phyloP scores from a whole-genome alignment of 176 grass and related monocot species.

The Hyparrhenia diplandra region DNA sequence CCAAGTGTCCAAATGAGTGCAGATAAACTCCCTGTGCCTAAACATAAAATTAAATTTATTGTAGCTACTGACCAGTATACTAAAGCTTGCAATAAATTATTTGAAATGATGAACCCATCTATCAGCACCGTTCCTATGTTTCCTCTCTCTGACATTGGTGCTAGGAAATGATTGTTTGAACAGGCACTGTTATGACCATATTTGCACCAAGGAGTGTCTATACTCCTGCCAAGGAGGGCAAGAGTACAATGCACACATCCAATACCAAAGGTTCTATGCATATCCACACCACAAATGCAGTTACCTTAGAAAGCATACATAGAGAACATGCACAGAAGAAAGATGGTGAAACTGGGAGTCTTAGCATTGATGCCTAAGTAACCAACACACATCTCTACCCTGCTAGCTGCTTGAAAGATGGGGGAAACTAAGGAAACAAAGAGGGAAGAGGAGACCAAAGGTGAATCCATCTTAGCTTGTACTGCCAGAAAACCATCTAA shows the following conservation, averaged over 20 bases:
- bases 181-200: background rate
- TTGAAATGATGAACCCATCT: background rate
- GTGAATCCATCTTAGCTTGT: background rate
- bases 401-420: background rate
- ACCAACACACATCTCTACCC: background rate
- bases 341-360: background rate
- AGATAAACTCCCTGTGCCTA: background rate
- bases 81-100: background rate
- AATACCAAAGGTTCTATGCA: background rate
- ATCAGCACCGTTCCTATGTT: background rate
- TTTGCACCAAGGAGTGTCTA: background rate
- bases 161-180: background rate
- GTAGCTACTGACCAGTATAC: background rate
- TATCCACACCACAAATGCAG: background rate
- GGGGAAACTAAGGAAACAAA: background rate
- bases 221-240: background rate
- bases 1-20: background rate
- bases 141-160: background rate
- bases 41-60: background rate
- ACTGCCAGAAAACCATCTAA: background rate
- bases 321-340: background rate
- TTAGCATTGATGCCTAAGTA: background rate
- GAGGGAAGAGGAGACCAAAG: background rate
- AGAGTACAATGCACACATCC: background rate
- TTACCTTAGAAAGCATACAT: background rate